Conservation (phyloP, 345 rosid species). For the Lagerstroemia speciosa region DNA sequence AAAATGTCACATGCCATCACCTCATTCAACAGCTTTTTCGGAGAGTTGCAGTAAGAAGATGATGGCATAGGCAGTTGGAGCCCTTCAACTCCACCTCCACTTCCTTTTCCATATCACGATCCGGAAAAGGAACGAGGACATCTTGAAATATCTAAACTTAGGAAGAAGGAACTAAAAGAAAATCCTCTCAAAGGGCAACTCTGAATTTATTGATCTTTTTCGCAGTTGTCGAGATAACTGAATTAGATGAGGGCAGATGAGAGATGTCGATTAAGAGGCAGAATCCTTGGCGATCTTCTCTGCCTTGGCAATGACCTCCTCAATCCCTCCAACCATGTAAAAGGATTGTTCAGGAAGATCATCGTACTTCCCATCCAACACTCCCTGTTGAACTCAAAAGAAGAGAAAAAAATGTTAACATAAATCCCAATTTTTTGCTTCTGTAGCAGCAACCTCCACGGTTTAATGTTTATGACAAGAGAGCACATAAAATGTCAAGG, state of each 20-base stretch:
- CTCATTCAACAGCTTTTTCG: neutral
- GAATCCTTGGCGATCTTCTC: too few species aligned
- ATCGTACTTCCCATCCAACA: too few species aligned
- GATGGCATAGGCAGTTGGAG: neutral
- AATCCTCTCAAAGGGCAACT: neutral
- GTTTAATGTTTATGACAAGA: neutral
- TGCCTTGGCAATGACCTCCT: too few species aligned
- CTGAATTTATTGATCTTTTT: neutral
- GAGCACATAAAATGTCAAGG: neutral
- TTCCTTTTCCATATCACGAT: too few species aligned
- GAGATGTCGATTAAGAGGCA: slow-evolving; percentile 24
- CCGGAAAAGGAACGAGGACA: too few species aligned
- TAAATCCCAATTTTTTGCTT: too few species aligned
- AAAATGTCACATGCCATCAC: neutral
- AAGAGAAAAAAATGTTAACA: neutral
- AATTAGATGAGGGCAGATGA: neutral
- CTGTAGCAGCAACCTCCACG: neutral
- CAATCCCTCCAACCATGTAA: too few species aligned
- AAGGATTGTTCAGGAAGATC: too few species aligned
- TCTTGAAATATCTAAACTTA: too few species aligned
- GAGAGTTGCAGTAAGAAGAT: neutral
- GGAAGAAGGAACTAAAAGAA: too few species aligned
- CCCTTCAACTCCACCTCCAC: too few species aligned
- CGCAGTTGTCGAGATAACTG: neutral
- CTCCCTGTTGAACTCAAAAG: slow-evolving; percentile 12